These are phyloP conservation scores for Cochlearia excelsa DNA, from an alignment of 345 rosid genomes.

Conservation along the genomic window DNA sequence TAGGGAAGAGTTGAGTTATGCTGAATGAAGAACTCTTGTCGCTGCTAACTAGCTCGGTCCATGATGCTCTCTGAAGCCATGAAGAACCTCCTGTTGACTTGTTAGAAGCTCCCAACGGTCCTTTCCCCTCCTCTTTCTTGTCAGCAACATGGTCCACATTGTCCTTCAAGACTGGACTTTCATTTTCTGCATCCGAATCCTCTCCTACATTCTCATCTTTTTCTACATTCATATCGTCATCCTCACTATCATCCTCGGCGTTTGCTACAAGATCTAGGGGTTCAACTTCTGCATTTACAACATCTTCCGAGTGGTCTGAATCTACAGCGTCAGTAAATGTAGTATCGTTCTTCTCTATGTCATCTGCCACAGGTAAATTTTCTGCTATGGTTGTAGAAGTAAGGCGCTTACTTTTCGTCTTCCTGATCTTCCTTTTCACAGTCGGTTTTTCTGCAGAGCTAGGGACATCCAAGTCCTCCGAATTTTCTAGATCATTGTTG, in stretches of 20 bases:
- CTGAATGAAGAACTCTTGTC: constrained; percentile 54
- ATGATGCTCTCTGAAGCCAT: constrained; percentile 77
- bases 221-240: constrained; percentile 15
- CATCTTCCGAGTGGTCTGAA: constrained; percentile 26
- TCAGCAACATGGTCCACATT: constrained; percentile 25
- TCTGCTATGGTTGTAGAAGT: constrained; percentile 31
- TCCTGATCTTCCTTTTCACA: constrained; percentile 16
- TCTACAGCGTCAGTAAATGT: constrained; percentile 5
- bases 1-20: constrained; percentile 58
- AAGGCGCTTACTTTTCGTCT: constrained; percentile 24
- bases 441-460: neutral
- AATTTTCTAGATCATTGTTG: constrained; percentile 21
- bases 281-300: constrained; percentile 18
- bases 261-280: constrained; percentile 23
- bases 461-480: neutral
- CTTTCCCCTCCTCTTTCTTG: constrained; percentile 14
- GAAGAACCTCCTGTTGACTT: constrained; percentile 59
- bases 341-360: constrained; percentile 20
- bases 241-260: constrained; percentile 19
- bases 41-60: constrained; percentile 70
- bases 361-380: constrained; percentile 22
- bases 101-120: constrained; percentile 24
- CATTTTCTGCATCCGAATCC: constrained; percentile 19
- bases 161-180: constrained; percentile 20
- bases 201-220: constrained; percentile 24